Evolutionary conservation across 441 rosid species (phyloP).

Genomic region (Macaranga tanarius): DNA sequence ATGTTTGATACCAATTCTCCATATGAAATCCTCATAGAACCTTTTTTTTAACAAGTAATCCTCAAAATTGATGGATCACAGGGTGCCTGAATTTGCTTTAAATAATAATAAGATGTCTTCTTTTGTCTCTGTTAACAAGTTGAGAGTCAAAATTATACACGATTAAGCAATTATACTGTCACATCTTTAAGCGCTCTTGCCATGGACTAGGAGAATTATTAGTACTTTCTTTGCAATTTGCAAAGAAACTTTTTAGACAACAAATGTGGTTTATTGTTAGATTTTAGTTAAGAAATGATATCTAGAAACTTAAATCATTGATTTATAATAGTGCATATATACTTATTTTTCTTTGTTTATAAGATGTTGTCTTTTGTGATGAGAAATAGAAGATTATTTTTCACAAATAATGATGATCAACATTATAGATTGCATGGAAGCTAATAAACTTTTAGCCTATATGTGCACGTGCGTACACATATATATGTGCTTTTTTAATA

Average conservation of each 20-base stretch:
- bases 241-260: not conserved
- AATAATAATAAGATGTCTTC: not conserved
- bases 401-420: not conserved
- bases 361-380: slow-evolving; percentile 13
- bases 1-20: too few species aligned
- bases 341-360: not conserved
- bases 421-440: not conserved
- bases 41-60: too few species aligned
- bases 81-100: not conserved
- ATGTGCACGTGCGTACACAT: too few species aligned
- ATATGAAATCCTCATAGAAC: too few species aligned
- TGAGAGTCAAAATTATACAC: not conserved
- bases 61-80: too few species aligned
- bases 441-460: too few species aligned
- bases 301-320: not conserved
- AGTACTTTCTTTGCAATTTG: not conserved
- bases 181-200: not conserved
- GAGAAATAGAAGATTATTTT: slow-evolving; percentile 13
- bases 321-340: not conserved
- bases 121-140: not conserved
- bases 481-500: too few species aligned
- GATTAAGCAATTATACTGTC: not conserved
- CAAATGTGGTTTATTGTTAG: not conserved
- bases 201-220: not conserved
- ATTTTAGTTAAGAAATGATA: not conserved